Evolutionary conservation across 306 rosid genomes (phyloP).

Genomic region (Coriaria nepalensis): DNA sequence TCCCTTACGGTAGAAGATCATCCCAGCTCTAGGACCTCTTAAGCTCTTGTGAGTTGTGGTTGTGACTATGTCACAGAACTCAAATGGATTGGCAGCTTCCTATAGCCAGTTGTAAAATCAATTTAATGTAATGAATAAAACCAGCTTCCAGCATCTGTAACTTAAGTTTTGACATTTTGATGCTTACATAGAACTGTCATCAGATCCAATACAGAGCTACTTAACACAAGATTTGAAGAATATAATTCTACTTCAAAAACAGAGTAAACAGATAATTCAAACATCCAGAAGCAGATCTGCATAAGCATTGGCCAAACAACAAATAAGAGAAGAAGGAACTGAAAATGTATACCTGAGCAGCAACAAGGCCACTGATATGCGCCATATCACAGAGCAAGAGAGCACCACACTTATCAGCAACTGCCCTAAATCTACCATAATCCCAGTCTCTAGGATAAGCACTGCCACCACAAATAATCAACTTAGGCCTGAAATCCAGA

Average conservation of each 20-base stretch:
- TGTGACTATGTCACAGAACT: constrained; percentile 76
- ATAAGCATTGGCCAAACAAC: neutral
- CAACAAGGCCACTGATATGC: constrained; percentile 90
- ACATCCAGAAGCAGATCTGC: neutral
- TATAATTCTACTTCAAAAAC: neutral
- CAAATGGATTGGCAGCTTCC: constrained; percentile 86
- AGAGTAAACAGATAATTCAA: neutral
- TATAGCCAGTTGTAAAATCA: constrained; percentile 10
- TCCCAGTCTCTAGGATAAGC: constrained; percentile 96
- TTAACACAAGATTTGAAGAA: constrained; percentile 1
- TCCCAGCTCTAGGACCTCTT: constrained; percentile 95
- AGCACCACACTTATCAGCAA: constrained; percentile 82
- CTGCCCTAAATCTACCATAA: constrained; percentile 36
- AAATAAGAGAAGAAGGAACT: neutral
- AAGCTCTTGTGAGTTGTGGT: constrained; percentile 93
- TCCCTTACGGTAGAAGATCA: constrained; percentile 88
- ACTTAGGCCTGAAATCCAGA: constrained; percentile 68
- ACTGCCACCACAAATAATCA: constrained; percentile 91
- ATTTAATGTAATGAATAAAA: too few species aligned
- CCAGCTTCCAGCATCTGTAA: too few species aligned
- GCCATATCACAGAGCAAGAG: constrained; percentile 90
- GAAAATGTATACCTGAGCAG: constrained; percentile 53
- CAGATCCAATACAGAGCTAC: too few species aligned
- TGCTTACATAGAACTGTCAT: too few species aligned
- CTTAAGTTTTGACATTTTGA: too few species aligned